These are phyloP conservation scores for Fusarium domesticum DNA, from an alignment of 2,329 filamentous ascomycete species.

Conservation along the genomic window DNA sequence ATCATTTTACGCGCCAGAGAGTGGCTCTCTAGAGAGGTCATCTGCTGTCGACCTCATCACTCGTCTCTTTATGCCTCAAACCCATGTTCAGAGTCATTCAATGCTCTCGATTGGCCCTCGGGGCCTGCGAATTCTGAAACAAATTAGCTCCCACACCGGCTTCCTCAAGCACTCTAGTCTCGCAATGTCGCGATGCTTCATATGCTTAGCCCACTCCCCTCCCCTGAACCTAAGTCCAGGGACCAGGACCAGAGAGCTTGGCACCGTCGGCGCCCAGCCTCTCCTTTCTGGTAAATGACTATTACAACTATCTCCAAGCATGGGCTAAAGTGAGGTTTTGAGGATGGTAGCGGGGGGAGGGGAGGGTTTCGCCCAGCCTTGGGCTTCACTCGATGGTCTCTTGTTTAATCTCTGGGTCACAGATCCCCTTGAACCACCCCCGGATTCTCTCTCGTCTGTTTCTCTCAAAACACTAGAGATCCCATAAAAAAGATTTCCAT, in stretches of 20 bases:
- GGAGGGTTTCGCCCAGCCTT: background rate
- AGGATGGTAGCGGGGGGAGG: no score
- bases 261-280: constrained; percentile 8
- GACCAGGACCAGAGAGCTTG: constrained; percentile 11
- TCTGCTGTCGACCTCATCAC: constrained; percentile 4
- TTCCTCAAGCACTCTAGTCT: constrained; percentile 6
- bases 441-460: constrained; percentile 1
- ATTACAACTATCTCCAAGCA: no score
- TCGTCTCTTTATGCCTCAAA: constrained; percentile 6
- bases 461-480: constrained; percentile 1
- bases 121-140: constrained; percentile 17
- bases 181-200: constrained; percentile 8
- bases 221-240: no score
- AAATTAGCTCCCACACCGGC: constrained; percentile 9
- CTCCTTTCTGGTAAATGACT: constrained; percentile 3
- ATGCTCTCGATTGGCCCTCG: constrained; percentile 9
- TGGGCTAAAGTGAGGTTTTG: no score
- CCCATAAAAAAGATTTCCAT: constrained; percentile 10
- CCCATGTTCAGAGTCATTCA: constrained; percentile 10
- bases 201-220: no score
- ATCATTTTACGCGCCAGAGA: constrained; percentile 10
- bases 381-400: background rate
- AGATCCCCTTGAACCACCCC: background rate
- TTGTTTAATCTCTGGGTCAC: background rate
- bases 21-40: constrained; percentile 16